These are phyloP conservation scores for Saccharomyces hybrid DNA, from an alignment of 1,139 yeast species.

Conservation along the genomic window DNA sequence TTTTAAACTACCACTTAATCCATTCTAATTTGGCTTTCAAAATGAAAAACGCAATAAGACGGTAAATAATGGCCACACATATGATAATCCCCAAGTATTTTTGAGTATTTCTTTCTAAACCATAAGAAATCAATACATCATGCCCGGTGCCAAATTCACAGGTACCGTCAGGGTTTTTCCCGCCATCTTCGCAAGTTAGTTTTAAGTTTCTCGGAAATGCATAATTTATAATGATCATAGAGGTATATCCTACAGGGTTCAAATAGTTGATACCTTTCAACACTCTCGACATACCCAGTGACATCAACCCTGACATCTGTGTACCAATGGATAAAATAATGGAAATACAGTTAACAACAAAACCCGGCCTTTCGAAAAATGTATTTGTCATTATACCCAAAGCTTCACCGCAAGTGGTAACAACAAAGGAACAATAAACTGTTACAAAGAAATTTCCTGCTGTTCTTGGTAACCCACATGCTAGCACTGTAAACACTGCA, in stretches of 20 bases:
- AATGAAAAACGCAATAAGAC: slow-evolving; percentile 35
- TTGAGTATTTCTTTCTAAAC: slow-evolving; percentile 32
- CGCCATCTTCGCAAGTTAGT: slow-evolving; percentile 40
- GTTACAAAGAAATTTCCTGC: slow-evolving; percentile 61
- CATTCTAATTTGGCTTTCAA: slow-evolving; percentile 32
- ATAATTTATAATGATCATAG: slow-evolving; percentile 45
- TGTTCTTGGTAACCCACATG: slow-evolving; percentile 65
- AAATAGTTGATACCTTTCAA: slow-evolving; percentile 63
- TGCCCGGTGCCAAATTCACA: slow-evolving; percentile 46
- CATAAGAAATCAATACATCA: slow-evolving; percentile 42
- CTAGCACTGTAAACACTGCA: slow-evolving; percentile 56
- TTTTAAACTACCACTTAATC: slow-evolving; percentile 16
- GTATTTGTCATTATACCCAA: slow-evolving; percentile 73
- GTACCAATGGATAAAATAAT: slow-evolving; percentile 59
- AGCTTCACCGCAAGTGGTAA: slow-evolving; percentile 73
- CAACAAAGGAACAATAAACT: slow-evolving; percentile 47
- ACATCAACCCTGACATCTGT: slow-evolving; percentile 83
- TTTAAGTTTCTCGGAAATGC: slow-evolving; percentile 38
- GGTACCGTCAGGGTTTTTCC: slow-evolving; percentile 24
- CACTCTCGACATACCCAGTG: slow-evolving; percentile 63
- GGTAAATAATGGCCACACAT: slow-evolving; percentile 35
- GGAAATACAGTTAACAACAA: slow-evolving; percentile 67
- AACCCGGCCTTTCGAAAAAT: slow-evolving; percentile 66
- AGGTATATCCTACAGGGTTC: slow-evolving; percentile 67
- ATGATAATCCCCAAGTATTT: slow-evolving; percentile 34